phyloP scores from a whole-genome alignment of 1,284 basidiomycete species.

The Pholiota adiposa region DNA sequence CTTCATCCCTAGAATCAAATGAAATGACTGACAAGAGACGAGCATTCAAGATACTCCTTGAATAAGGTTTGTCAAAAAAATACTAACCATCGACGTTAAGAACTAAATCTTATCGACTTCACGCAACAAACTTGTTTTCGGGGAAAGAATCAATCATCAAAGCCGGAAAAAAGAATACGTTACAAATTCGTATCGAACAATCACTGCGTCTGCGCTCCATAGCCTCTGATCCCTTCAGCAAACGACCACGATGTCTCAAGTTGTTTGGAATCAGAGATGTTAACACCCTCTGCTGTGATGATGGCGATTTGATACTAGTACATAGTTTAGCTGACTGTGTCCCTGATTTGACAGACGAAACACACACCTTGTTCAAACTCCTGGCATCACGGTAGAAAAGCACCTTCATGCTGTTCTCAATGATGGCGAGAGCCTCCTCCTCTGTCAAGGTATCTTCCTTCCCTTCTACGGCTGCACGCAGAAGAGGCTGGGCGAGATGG shows the following conservation, averaged over 20 bases:
- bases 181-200: slow-evolving; percentile 18
- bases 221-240: slow-evolving; percentile 90
- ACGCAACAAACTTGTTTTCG: no score
- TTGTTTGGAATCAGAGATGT: slow-evolving; percentile 81
- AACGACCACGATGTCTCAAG: slow-evolving; percentile 89
- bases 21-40: no score
- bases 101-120: no score
- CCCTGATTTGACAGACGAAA: background rate
- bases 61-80: no score
- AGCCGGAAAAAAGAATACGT: slow-evolving; percentile 6
- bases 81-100: no score
- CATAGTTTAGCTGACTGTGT: background rate
- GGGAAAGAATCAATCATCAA: background rate
- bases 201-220: slow-evolving; percentile 64
- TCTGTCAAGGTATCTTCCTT: slow-evolving; percentile 77
- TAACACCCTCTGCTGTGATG: slow-evolving; percentile 79
- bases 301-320: slow-evolving; percentile 92
- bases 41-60: no score
- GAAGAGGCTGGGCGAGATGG: slow-evolving; percentile 91
- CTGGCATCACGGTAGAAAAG: slow-evolving; percentile 97
- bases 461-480: slow-evolving; percentile 91
- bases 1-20: no score
- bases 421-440: slow-evolving; percentile 78
- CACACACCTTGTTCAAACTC: slow-evolving; percentile 89
- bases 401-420: slow-evolving; percentile 92